These are phyloP conservation scores for Fusarium sp. DNA, from an alignment of 2,329 filamentous ascomycete species.

Conservation along the genomic window DNA sequence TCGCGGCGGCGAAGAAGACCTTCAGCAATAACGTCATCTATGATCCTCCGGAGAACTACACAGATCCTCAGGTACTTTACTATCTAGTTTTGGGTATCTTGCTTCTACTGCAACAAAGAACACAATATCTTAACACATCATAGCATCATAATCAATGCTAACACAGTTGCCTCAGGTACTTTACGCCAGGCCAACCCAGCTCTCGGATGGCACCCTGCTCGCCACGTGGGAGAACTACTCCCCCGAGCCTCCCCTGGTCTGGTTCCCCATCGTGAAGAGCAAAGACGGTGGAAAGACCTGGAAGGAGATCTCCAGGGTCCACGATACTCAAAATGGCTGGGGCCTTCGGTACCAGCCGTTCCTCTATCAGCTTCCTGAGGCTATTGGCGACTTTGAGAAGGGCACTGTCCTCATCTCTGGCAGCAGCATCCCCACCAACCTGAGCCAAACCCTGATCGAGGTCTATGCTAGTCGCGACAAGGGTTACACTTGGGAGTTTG, in stretches of 20 bases:
- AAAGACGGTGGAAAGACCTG: constrained; percentile 72
- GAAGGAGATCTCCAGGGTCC: constrained; percentile 74
- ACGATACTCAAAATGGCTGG: constrained; percentile 75
- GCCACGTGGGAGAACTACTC: constrained; percentile 72
- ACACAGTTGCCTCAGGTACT: constrained; percentile 50
- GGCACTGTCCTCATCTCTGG: constrained; percentile 77
- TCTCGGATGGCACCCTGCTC: constrained; percentile 63
- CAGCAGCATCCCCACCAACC: constrained; percentile 71
- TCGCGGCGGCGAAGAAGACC: constrained; percentile 37
- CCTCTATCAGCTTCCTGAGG: constrained; percentile 74
- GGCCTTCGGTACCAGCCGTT: constrained; percentile 80
- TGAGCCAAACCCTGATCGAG: constrained; percentile 77
- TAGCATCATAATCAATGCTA: too few relatives aligned
- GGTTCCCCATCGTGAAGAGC: constrained; percentile 70
- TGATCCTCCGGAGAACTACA: constrained; percentile 60
- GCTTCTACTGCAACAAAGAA: too few relatives aligned
- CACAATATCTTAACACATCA: too few relatives aligned
- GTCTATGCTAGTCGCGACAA: constrained; percentile 76
- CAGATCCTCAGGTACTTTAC: constrained; percentile 61
- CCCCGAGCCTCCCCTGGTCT: constrained; percentile 68
- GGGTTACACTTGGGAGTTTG: constrained; percentile 76
- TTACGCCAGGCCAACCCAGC: constrained; percentile 62
- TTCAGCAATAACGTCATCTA: constrained; percentile 56
- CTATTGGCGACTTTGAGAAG: constrained; percentile 70
- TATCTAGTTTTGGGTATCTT: too few relatives aligned